These are phyloP conservation scores for Croton laevigatus DNA, from an alignment of 441 rosid genomes.

Conservation along the genomic window DNA sequence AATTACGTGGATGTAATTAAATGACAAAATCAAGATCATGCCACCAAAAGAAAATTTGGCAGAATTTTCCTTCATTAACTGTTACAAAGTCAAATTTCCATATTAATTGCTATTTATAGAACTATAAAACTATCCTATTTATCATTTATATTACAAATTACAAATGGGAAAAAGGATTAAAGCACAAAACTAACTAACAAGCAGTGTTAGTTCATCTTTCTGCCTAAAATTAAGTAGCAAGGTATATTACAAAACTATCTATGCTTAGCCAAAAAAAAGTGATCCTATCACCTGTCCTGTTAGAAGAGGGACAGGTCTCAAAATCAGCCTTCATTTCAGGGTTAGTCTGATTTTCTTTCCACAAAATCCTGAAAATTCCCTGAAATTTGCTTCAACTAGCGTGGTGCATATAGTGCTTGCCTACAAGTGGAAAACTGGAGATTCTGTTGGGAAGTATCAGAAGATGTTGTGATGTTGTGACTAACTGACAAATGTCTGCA, in stretches of 20 bases:
- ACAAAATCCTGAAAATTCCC: conserved; percentile 14
- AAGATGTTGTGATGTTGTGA: conserved; percentile 3
- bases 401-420: conserved; percentile 17
- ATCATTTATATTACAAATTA: conserved; percentile 26
- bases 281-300: conserved; percentile 19
- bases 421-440: conserved; percentile 21
- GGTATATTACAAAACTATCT: conserved; percentile 18
- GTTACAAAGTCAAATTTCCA: conserved; percentile 2
- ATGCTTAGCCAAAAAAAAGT: conserved; percentile 8
- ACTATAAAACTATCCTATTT: conserved; percentile 10
- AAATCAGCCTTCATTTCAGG: conserved; percentile 37
- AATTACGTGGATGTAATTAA: background rate
- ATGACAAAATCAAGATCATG: background rate
- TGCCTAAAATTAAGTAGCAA: conserved; percentile 15
- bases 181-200: conserved; percentile 13
- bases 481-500: conserved; percentile 59
- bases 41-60: background rate
- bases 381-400: conserved; percentile 11
- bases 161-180: conserved; percentile 15
- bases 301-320: conserved; percentile 40
- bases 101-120: conserved; percentile 1
- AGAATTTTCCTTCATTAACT: background rate
- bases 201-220: conserved; percentile 20
- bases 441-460: conserved; percentile 11
- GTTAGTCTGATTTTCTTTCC: conserved; percentile 17